Conservation (phyloP, 1,284 basidiomycete species). For the Papiliotrema laurentii region DNA sequence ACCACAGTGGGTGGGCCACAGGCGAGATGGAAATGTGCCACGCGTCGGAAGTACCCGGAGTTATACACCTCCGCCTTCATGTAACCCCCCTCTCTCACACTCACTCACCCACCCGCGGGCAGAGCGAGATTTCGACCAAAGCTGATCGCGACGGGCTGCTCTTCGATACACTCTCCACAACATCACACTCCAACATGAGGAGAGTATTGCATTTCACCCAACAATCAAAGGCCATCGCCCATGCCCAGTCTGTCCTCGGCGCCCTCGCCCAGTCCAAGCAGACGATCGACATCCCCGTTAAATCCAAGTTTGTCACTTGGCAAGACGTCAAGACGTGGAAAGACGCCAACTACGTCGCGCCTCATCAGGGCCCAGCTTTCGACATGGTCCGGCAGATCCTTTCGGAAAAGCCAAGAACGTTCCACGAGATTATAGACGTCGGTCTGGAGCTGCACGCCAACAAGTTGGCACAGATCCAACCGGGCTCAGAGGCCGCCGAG, state of each 20-base stretch:
- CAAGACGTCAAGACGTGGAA: not conserved
- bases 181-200: no score
- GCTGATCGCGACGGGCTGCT: no score
- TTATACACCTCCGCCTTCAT: not conserved
- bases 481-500: not conserved
- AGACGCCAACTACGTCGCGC: not conserved
- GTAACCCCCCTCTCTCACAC: not conserved
- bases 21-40: constrained; percentile 1
- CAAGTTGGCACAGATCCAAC: not conserved
- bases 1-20: no score
- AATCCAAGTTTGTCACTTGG: not conserved
- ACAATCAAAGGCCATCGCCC: no score
- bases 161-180: no score
- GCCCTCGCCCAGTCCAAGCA: no score
- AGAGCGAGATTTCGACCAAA: no score
- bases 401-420: constrained; percentile 22
- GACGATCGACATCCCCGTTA: no score
- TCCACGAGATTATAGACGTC: constrained; percentile 33
- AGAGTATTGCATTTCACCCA: no score
- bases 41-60: not conserved
- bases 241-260: no score
- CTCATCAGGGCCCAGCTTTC: constrained; percentile 22
- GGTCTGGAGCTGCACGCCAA: constrained; percentile 14
- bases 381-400: constrained; percentile 31
- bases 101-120: not conserved